These are phyloP conservation scores for Saturnispora dispora DNA, from an alignment of 805 yeast genomes.

Conservation along the genomic window DNA sequence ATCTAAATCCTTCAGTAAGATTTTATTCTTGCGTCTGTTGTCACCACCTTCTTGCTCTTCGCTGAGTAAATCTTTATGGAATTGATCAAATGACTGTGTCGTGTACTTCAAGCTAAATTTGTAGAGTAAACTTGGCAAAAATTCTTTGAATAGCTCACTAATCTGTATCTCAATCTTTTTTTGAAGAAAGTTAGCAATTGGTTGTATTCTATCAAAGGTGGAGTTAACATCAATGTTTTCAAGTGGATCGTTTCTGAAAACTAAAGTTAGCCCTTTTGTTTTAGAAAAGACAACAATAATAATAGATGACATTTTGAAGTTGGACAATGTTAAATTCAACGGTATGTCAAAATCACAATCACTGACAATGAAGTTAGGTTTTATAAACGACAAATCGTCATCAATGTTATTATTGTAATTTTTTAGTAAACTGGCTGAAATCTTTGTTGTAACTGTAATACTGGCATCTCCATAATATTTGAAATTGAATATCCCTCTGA, in stretches of 20 bases:
- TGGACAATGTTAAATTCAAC: constrained; percentile 61
- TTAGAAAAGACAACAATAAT: constrained; percentile 77
- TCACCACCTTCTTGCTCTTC: constrained; percentile 24
- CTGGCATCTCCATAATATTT: constrained; percentile 69
- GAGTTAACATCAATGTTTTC: constrained; percentile 76
- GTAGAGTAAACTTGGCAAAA: constrained; percentile 73
- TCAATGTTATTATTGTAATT: constrained; percentile 38
- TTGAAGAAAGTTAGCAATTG: constrained; percentile 75
- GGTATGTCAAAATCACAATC: constrained; percentile 69
- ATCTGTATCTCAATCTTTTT: constrained; percentile 75
- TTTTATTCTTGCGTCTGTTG: constrained; percentile 27
- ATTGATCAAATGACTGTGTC: constrained; percentile 28
- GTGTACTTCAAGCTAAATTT: constrained; percentile 64
- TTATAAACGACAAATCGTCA: constrained; percentile 36
- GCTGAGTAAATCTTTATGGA: constrained; percentile 27
- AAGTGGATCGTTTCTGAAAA: constrained; percentile 81
- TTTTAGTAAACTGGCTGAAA: constrained; percentile 76
- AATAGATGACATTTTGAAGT: constrained; percentile 67
- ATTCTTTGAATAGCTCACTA: constrained; percentile 72
- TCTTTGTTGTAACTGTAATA: constrained; percentile 65
- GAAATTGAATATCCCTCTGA: constrained; percentile 74
- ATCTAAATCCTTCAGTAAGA: constrained; percentile 40
- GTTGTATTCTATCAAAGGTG: constrained; percentile 78
- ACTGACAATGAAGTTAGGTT: constrained; percentile 60
- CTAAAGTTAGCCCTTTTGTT: constrained; percentile 75